phyloP scores from a whole-genome alignment of 148 eudicot genomes.

The Bassia scoparia region DNA sequence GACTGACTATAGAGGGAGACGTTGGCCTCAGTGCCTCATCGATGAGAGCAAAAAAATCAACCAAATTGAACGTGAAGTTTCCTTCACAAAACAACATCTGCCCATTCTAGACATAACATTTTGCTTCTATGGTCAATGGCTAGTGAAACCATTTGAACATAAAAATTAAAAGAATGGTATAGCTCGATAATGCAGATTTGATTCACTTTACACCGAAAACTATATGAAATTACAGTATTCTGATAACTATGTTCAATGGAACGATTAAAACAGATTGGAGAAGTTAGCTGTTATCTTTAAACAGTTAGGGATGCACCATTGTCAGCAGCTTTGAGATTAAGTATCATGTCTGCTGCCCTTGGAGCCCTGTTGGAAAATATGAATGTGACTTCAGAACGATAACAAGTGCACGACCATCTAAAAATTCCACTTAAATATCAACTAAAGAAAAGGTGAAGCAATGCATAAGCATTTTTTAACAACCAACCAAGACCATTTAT shows the following conservation, averaged over 20 bases:
- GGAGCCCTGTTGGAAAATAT: slow-evolving; percentile 69
- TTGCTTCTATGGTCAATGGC: no score
- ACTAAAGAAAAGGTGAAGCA: background rate
- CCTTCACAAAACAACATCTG: no score
- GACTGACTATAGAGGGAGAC: no score
- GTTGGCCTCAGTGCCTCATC: no score
- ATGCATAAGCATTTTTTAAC: background rate
- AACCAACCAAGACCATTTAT: background rate
- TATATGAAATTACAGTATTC: background rate
- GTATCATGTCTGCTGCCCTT: slow-evolving; percentile 86
- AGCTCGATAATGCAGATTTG: background rate
- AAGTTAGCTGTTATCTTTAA: slow-evolving; percentile 31
- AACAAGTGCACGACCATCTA: background rate
- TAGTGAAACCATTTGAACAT: no score
- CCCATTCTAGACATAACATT: no score
- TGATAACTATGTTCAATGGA: background rate
- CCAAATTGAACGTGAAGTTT: no score
- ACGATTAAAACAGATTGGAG: background rate
- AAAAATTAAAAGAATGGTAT: no score
- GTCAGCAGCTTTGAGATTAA: slow-evolving; percentile 78
- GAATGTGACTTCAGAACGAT: background rate
- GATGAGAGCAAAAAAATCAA: no score
- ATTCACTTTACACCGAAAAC: background rate
- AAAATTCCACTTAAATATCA: background rate
- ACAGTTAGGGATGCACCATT: slow-evolving; percentile 85